These are phyloP conservation scores for Porpolomopsis calyptriformis DNA, from an alignment of 768 basidiomycete species.

Conservation along the genomic window DNA sequence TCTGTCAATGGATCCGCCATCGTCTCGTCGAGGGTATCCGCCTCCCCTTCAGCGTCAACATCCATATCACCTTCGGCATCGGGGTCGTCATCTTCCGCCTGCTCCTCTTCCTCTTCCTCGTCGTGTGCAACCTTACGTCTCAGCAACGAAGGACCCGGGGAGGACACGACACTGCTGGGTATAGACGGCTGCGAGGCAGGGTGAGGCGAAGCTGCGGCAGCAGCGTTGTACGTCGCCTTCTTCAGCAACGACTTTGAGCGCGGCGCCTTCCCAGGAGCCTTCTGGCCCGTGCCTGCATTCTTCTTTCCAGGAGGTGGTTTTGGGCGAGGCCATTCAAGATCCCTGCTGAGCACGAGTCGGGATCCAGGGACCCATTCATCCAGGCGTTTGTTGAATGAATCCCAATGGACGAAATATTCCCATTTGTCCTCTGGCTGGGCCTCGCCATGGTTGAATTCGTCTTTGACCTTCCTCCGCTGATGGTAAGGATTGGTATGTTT, in stretches of 20 bases:
- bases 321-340: constrained; percentile 94
- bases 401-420: constrained; percentile 98
- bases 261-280: constrained; percentile 54
- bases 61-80: constrained; percentile 69
- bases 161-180: constrained; percentile 31
- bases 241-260: constrained; percentile 51
- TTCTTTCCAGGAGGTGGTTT: constrained; percentile 57
- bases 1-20: constrained; percentile 20
- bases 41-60: constrained; percentile 65
- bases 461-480: constrained; percentile 14
- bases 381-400: constrained; percentile 96
- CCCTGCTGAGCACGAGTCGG: constrained; percentile 70
- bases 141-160: constrained; percentile 41
- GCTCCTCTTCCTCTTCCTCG: constrained; percentile 56
- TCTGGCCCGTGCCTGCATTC: constrained; percentile 30
- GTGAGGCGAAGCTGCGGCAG: constrained; percentile 44
- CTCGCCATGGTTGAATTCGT: constrained; percentile 33
- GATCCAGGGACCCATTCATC: constrained; percentile 95
- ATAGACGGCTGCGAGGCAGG: constrained; percentile 49
- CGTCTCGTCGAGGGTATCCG: constrained; percentile 47
- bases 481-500: constrained; percentile 59
- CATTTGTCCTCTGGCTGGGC: constrained; percentile 62
- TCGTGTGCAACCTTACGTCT: constrained; percentile 64
- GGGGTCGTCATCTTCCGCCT: constrained; percentile 40
- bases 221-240: constrained; percentile 61